Evolutionary conservation across 768 basidiomycete genomes (phyloP), one percentile per base, ranked within the genome.

Genomic region (Tephrocybe sp.): DNA sequence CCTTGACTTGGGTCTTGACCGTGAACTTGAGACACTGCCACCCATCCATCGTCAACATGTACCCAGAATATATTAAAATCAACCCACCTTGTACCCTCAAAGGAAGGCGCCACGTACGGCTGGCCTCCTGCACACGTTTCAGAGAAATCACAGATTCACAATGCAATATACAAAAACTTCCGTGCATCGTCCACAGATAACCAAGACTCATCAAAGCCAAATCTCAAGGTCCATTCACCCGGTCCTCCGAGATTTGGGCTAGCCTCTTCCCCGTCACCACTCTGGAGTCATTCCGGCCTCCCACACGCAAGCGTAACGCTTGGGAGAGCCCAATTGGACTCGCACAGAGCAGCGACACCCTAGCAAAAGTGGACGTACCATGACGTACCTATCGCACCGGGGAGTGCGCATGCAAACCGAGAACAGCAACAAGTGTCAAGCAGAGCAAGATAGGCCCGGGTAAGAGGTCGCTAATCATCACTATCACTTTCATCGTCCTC

Each of bases 101-200:
- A 36, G 46, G 49, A 45, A 57, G 54, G 53, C 51, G 26, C 40
- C 44, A 37, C 43, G 35, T 15, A 36, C 21, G 56, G 40, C 22
- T 44, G 21, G 46, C 58, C 52, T 36, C 44, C 59, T 56, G 54
- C 44, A 24, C 22, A 53, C 8, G 43, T 52, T 50, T 53, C 47
- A 55, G 55, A 55, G 49, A 47, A 43, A 56, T 58, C 45, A 56
- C 41, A 47, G 15, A 35, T 58, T 51, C 42, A 43, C 36, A 36
- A 40, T 44, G 36, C 25, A 45, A 48, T 51, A 57, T 53, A 60
- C 60, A 49, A 55, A 51, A 55, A 57, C 60, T 64, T 57, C 52
- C 55, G 32, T 40, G 12, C 11, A 51, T 54, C 26, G 34, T 44
- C 38, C 32, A 34, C 4, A 16, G 12, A 34, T 13, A 34, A 34